Conservation (phyloP, 2,329 filamentous ascomycete genomes). For the Penicillium sclerotigenum region DNA sequence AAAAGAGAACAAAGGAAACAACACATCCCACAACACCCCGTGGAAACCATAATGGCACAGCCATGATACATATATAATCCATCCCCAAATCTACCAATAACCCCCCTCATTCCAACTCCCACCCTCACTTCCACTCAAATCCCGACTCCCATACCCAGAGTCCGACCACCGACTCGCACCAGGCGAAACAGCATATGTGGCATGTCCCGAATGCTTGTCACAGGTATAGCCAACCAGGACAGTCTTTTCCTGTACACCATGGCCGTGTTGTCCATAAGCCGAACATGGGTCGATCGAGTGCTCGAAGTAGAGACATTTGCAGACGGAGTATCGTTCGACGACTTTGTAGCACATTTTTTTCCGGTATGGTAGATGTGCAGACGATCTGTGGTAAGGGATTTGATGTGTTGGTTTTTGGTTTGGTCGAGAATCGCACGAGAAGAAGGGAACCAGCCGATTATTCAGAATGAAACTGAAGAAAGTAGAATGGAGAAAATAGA, state of each 20-base stretch:
- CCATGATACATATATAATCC: not conserved
- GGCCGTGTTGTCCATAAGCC: slow-evolving; percentile 69
- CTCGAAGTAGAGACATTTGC: slow-evolving; percentile 82
- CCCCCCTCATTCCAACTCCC: not conserved
- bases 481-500: not conserved
- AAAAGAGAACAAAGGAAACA: not conserved
- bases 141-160: slow-evolving; percentile 22
- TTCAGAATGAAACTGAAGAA: not conserved
- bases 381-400: too few species aligned
- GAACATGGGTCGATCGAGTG: slow-evolving; percentile 82
- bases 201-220: slow-evolving; percentile 47
- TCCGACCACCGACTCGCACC: slow-evolving; percentile 19
- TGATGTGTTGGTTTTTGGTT: too few species aligned
- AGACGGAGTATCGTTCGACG: slow-evolving; percentile 80
- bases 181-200: slow-evolving; percentile 3
- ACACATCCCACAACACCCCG: not conserved
- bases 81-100: not conserved
- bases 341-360: slow-evolving; percentile 85
- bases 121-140: slow-evolving; percentile 19
- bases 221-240: slow-evolving; percentile 84
- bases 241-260: slow-evolving; percentile 68
- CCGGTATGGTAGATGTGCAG: too few species aligned
- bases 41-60: not conserved
- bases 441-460: not conserved
- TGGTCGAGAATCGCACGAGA: not conserved